Evolutionary conservation across 129 eudicot species (phyloP), one percentile per base, ranked within the genome.

Genomic region (Ambrosia artemisiifolia): DNA sequence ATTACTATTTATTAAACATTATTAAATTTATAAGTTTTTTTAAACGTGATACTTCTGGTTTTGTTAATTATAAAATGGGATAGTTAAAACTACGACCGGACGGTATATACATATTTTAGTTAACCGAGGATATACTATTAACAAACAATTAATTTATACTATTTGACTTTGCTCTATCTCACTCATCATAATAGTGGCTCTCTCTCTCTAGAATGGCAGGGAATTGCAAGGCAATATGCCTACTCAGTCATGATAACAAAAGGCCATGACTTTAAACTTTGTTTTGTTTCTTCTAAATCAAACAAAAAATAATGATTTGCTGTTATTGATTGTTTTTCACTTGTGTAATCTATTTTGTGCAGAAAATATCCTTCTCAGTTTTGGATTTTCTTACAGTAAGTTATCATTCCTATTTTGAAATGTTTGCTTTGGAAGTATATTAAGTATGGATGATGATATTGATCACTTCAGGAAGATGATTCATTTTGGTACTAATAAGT

Each of bases 291-390:
- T 77, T 74, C 35, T 38, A 59, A 70, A 77, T 48, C 64, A 77
- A 77, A 77, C 75, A 77, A 77, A 77, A 62, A 49, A 28, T 70
- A 48, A 69, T 70, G 57, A 69, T 69, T 77, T 70, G 61, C 76
- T 60, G 81, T 62, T 55, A 70, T n/a, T 46, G 69, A 72, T 32
- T 24, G 32, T 46, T 57, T 57, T 72, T 61, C 36, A 10, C 68
- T 72, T 59, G 43, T 47, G 72, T 4, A 60, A 48, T 48, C 17
- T 59, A 61, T 53, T 5, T 56, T 68, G 16, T 61, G 63, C 63
- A 69, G 69, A 69, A 56, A 67, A 57, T 68, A 76, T 68, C 75
- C n/a, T 59, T 57, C 40, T 60, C 64, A 57, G 13, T 57, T 28
- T 57, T 57, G 64, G 40, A 28, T 57, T 20, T 57, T 24, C 7